Conservation (phyloP, 2,329 filamentous ascomycete genomes). For the Diaporthe sp. region DNA sequence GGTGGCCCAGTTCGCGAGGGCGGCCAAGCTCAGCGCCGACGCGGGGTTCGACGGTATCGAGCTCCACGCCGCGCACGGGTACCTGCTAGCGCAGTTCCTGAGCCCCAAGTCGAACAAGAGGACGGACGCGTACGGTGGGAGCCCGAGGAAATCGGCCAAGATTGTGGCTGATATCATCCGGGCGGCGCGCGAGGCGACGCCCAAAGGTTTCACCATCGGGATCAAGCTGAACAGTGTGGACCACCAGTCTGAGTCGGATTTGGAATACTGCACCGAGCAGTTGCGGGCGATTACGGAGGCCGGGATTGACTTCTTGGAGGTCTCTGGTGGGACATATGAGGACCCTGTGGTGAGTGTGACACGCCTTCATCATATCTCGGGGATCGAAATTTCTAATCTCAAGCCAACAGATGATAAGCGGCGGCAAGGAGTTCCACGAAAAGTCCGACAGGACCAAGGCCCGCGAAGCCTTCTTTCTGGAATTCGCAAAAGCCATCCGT, state of each 20-base stretch:
- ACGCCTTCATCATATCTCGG: background rate
- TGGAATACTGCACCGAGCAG: constrained; percentile 68
- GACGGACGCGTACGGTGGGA: constrained; percentile 66
- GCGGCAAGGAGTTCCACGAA: constrained; percentile 33
- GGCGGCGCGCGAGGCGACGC: constrained; percentile 51
- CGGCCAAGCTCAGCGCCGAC: constrained; percentile 58
- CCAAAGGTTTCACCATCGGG: constrained; percentile 57
- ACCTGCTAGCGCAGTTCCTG: constrained; percentile 67
- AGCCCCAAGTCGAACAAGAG: constrained; percentile 60
- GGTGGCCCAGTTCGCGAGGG: constrained; percentile 61
- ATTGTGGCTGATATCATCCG: constrained; percentile 62
- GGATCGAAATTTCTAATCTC: background rate
- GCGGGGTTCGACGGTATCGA: constrained; percentile 59
- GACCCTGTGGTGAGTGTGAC: constrained; percentile 54
- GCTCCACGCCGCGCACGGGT: constrained; percentile 65
- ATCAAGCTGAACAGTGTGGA: constrained; percentile 69
- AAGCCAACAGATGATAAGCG: constrained; percentile 47
- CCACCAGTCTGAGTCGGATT: constrained; percentile 56
- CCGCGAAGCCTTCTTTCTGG: constrained; percentile 75
- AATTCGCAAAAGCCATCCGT: constrained; percentile 68
- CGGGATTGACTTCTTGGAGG: constrained; percentile 74
- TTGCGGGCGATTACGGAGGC: constrained; percentile 58
- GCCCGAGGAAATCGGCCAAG: constrained; percentile 57
- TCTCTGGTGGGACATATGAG: constrained; percentile 72
- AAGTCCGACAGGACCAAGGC: constrained; percentile 57